Base-by-base conservation (phyloP, 192 early-diverging fungal genomes). In the Backusella liffmaniae region DNA sequence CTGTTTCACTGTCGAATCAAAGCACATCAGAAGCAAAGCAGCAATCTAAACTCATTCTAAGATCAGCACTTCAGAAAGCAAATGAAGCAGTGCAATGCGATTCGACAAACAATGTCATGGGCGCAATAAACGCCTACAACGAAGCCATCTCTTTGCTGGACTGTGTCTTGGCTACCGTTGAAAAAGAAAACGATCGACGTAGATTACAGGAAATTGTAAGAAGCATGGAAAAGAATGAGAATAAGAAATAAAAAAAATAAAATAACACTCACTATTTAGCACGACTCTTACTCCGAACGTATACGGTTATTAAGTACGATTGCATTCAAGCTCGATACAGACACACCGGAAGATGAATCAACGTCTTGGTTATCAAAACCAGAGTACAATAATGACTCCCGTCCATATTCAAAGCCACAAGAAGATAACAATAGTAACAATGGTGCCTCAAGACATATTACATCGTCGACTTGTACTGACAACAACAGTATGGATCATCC, bases 201-300 rank as follows among this genome's bases (percentile, higher is more conserved):
- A 70, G 76, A 37, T 66, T 83, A 26, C 72, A 77, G 53, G 82
- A 83, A n/a, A 83, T 77, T 18, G 82, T 83, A 79, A 78, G 51
- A 15, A 73, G 34, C 7, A 21, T 16, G 3, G 21, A 73, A 16
- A 44, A 62, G 18, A 15, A 49, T 42, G 6, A 75, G 62, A 18
- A 70, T 26, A 35, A 16, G 30, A 65, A 10, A 74, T 66, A 73
- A 59, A 35, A 23, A 73, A 73, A 10, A n/a, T n/a, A n/a, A n/a
- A 56, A 62, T n/a, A 70, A 65, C 16, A 66, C 49, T 53, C 42
- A 62, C 56, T 37, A 51, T 18, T 16, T 75, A 79, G 78, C 78
- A 79, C 42, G 73, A 74, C 18, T 75, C 78, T 13, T 79, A 79
- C 37, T 79, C 78, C 49, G 78, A 79, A 49, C 36, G 78, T 29